Percentiles rank a stretch among this genome's conserved stretches.
Evolutionary conservation across 805 yeast species (phyloP).

Genomic region (Monosporozyma siamensis): DNA sequence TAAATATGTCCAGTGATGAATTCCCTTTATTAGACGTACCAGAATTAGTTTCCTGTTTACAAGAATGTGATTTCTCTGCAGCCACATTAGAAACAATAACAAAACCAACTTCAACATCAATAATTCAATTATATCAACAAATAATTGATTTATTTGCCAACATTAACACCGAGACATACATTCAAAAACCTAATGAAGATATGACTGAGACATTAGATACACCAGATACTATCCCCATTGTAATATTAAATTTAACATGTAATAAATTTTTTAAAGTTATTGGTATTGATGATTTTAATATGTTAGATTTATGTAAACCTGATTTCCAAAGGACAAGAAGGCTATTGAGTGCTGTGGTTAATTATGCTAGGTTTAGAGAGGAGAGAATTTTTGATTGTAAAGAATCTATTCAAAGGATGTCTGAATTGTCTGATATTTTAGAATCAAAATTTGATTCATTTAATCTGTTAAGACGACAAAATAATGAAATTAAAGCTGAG

Average conservation of each 20-base stretch:
- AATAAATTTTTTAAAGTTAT: slow-evolving; percentile 56
- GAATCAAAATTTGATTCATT: slow-evolving; percentile 37
- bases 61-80: slow-evolving; percentile 46
- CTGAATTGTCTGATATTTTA: slow-evolving; percentile 38
- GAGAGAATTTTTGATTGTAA: slow-evolving; percentile 65
- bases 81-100: slow-evolving; percentile 51
- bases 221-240: slow-evolving; percentile 8
- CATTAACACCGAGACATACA: slow-evolving; percentile 30
- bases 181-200: neutral
- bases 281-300: slow-evolving; percentile 68
- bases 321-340: slow-evolving; percentile 58
- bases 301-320: slow-evolving; percentile 68
- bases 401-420: slow-evolving; percentile 46
- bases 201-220: slow-evolving; percentile 1
- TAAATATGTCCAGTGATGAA: slow-evolving; percentile 29
- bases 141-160: slow-evolving; percentile 54
- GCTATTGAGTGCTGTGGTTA: slow-evolving; percentile 71
- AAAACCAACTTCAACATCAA: slow-evolving; percentile 49
- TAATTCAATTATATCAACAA: slow-evolving; percentile 48
- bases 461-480: slow-evolving; percentile 30
- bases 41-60: slow-evolving; percentile 51
- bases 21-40: slow-evolving; percentile 55
- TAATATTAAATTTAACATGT: slow-evolving; percentile 39
- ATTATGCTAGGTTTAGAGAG: slow-evolving; percentile 77
- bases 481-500: slow-evolving; percentile 29